Percentiles rank a stretch among this genome's conserved stretches.
phyloP scores from a whole-genome alignment of 2,329 filamentous ascomycete genomes.

The Zymoseptoria ardabiliae region DNA sequence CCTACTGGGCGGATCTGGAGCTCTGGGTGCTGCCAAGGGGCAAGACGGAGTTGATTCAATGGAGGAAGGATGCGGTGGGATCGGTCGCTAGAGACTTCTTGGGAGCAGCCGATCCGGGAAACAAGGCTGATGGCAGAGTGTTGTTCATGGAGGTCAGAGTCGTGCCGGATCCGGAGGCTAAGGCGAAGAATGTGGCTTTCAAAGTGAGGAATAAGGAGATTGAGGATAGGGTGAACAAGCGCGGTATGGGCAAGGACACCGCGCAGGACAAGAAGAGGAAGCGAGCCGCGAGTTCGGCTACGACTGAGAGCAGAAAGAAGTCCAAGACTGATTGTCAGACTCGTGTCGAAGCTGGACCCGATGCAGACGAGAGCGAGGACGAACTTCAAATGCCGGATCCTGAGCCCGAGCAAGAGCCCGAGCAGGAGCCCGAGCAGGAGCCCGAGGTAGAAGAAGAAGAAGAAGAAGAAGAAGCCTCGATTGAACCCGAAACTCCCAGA shows the following conservation, averaged over 20 bases:
- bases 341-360: background rate
- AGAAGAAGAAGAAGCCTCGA: background rate
- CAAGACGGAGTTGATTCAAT: background rate
- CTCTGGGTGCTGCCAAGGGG: background rate
- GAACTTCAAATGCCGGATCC: background rate
- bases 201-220: background rate
- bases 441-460: too few species aligned
- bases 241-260: background rate
- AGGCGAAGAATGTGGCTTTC: background rate
- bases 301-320: background rate
- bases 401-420: background rate
- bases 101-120: background rate
- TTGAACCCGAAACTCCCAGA: background rate
- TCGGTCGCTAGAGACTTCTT: constrained; percentile 1
- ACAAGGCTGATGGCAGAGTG: background rate
- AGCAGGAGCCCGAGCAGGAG: background rate
- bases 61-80: background rate
- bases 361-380: background rate
- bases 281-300: background rate
- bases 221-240: background rate
- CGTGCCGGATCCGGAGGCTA: background rate
- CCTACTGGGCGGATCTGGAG: constrained; percentile 1
- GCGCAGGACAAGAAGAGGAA: background rate
- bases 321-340: background rate
- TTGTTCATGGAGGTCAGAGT: constrained; percentile 3